These are phyloP conservation scores for Phytophthora capsici DNA, from an alignment of 352 stramenopile genomes.

Conservation along the genomic window DNA sequence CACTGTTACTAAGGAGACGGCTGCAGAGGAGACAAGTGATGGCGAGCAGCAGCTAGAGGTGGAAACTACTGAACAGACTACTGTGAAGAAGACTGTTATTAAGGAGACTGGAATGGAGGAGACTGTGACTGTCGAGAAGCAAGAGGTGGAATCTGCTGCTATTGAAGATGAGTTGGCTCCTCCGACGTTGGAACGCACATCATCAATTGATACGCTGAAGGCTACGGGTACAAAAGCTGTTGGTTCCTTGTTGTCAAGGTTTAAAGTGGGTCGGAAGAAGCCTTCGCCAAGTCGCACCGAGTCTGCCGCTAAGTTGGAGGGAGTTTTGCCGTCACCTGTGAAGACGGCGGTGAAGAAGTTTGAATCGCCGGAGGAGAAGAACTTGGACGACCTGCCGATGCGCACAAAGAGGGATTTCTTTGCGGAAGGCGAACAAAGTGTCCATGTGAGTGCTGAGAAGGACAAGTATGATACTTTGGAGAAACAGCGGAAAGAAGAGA, in stretches of 20 bases:
- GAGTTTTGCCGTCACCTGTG: slow-evolving; percentile 28
- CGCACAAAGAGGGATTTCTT: slow-evolving; percentile 32
- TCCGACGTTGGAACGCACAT: slow-evolving; percentile 16
- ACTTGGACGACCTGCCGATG: slow-evolving; percentile 27
- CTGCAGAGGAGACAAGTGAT: neutral
- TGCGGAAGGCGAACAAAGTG: slow-evolving; percentile 32
- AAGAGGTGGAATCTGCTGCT: neutral
- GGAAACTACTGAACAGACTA: neutral
- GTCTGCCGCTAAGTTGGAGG: slow-evolving; percentile 31
- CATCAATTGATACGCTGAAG: slow-evolving; percentile 36
- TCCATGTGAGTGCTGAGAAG: slow-evolving; percentile 50
- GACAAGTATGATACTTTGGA: slow-evolving; percentile 34
- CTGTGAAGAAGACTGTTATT: neutral
- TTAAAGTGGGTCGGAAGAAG: slow-evolving; percentile 47
- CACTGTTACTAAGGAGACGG: neutral
- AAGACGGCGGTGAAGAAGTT: slow-evolving; percentile 29
- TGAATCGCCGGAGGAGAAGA: slow-evolving; percentile 38
- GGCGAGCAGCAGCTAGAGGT: neutral
- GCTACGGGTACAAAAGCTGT: slow-evolving; percentile 32
- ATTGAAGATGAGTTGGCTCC: slow-evolving; percentile 11
- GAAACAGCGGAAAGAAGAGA: slow-evolving; percentile 24
- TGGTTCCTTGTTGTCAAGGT: slow-evolving; percentile 44
- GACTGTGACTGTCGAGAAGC: slow-evolving; percentile 1
- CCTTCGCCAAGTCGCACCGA: slow-evolving; percentile 33
- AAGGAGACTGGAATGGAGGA: neutral